A percentile compares a stretch with the other conserved stretches of the same genome.
phyloP scores from a whole-genome alignment of 2,329 filamentous ascomycete species.

The Xylogone sp. region DNA sequence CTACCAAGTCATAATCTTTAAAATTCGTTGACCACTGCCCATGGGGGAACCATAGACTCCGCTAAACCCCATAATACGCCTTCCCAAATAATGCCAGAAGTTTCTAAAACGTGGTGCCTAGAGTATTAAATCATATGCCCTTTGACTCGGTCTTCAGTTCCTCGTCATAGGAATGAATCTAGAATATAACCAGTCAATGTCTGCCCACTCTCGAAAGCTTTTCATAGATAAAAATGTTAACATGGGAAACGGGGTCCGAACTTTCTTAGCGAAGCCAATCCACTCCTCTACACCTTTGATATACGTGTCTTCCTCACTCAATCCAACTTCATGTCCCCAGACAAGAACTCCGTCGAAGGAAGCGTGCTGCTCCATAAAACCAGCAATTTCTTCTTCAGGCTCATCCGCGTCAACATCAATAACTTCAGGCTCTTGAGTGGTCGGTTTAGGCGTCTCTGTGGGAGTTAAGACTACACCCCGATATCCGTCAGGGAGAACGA shows the following conservation, averaged over 20 bases:
- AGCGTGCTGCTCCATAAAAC: constrained; percentile 58
- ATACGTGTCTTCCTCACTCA: constrained; percentile 65
- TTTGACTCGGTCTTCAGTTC: constrained; percentile 3
- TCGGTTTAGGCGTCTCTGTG: constrained; percentile 33
- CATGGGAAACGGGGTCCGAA: constrained; percentile 28
- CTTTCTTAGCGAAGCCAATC: constrained; percentile 68
- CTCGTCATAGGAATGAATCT: constrained; percentile 13
- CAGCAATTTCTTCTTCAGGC: constrained; percentile 42
- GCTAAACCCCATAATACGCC: no score
- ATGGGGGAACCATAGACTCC: no score
- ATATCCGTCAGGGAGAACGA: constrained; percentile 70
- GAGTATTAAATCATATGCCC: not conserved
- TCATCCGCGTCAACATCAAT: constrained; percentile 38
- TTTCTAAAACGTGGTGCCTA: no score
- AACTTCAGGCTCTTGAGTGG: constrained; percentile 22
- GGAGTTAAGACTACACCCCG: constrained; percentile 57
- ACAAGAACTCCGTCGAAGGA: constrained; percentile 72
- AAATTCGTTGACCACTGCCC: no score
- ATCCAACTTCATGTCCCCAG: constrained; percentile 76
- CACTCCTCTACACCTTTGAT: constrained; percentile 76
- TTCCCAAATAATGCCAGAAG: no score
- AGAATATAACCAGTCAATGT: not conserved
- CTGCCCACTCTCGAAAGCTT: no score
- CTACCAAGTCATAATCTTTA: no score
- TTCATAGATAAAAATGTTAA: not conserved